A percentile compares a stretch with the other conserved stretches of the same genome.
Evolutionary conservation across 2,329 filamentous ascomycete species (phyloP).

Genomic region (Aureobasidium sp.): DNA sequence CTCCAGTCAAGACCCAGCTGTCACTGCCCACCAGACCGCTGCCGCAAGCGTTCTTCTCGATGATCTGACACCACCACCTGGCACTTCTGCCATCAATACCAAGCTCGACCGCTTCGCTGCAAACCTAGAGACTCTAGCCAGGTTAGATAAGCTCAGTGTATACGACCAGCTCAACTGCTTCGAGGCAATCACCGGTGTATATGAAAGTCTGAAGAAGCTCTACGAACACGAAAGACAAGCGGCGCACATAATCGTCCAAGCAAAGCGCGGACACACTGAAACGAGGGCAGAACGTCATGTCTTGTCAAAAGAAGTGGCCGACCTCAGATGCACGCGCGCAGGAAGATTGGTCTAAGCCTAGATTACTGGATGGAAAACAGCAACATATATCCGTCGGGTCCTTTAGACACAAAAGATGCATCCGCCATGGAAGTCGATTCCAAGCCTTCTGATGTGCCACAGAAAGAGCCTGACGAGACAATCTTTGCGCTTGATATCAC

Average conservation of each 20-base stretch:
- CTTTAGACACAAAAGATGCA: conserved; percentile 31
- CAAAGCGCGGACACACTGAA: conserved; percentile 50
- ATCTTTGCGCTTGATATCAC: conserved; percentile 76
- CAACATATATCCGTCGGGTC: background rate
- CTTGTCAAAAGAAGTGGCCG: conserved; percentile 74
- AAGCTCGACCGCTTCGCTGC: conserved; percentile 74
- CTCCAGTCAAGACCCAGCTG: conserved; percentile 63
- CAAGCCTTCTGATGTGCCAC: background rate
- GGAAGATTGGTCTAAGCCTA: conserved; percentile 73
- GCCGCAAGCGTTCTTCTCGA: conserved; percentile 72
- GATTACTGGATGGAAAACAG: conserved; percentile 75
- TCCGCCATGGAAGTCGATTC: conserved; percentile 39
- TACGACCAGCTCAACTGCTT: conserved; percentile 77
- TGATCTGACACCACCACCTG: conserved; percentile 67
- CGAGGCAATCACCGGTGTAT: conserved; percentile 79
- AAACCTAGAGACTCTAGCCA: conserved; percentile 76
- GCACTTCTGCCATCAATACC: conserved; percentile 73
- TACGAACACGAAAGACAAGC: conserved; percentile 74
- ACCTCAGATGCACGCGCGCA: conserved; percentile 75
- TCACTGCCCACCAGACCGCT: conserved; percentile 66
- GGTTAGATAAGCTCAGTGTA: conserved; percentile 76
- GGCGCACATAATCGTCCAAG: conserved; percentile 49
- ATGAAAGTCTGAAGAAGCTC: conserved; percentile 73
- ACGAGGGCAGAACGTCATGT: conserved; percentile 62
- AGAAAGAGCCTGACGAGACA: conserved; percentile 22